Conservation (phyloP, 2,329 filamentous ascomycete genomes). For the Elsinoe australis region DNA sequence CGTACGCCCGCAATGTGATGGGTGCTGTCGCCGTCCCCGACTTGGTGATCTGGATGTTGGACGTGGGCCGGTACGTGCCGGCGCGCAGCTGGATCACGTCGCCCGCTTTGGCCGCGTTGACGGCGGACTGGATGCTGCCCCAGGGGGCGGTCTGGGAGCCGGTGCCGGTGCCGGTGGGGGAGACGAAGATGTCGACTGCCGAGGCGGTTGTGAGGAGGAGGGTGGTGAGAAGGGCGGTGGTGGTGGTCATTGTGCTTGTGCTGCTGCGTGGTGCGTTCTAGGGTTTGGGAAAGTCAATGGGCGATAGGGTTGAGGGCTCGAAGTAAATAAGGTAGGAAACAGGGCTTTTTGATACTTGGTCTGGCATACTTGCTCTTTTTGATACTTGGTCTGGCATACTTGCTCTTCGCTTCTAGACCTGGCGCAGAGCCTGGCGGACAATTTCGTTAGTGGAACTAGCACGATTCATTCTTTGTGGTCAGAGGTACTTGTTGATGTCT, state of each 20-base stretch:
- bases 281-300: neutral
- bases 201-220: neutral
- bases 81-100: slow-evolving; percentile 41
- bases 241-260: neutral
- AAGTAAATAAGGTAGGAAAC: neutral
- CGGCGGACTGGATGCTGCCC: slow-evolving; percentile 42
- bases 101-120: slow-evolving; percentile 41
- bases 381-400: too few species aligned
- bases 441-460: neutral
- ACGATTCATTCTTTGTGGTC: neutral
- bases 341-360: neutral
- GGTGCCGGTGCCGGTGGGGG: slow-evolving; percentile 38
- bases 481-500: neutral
- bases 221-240: neutral
- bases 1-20: slow-evolving; percentile 39
- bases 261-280: neutral
- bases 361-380: too few species aligned
- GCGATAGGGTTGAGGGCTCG: neutral
- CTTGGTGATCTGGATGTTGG: slow-evolving; percentile 44
- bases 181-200: slow-evolving; percentile 38
- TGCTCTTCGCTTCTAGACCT: slow-evolving; percentile 5
- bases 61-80: slow-evolving; percentile 40
- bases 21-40: slow-evolving; percentile 37
- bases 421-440: neutral
- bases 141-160: slow-evolving; percentile 38